Evolutionary conservation across 805 yeast genomes (phyloP), one percentile per base, ranked within the genome.

Genomic region (Candida lessepsii): DNA sequence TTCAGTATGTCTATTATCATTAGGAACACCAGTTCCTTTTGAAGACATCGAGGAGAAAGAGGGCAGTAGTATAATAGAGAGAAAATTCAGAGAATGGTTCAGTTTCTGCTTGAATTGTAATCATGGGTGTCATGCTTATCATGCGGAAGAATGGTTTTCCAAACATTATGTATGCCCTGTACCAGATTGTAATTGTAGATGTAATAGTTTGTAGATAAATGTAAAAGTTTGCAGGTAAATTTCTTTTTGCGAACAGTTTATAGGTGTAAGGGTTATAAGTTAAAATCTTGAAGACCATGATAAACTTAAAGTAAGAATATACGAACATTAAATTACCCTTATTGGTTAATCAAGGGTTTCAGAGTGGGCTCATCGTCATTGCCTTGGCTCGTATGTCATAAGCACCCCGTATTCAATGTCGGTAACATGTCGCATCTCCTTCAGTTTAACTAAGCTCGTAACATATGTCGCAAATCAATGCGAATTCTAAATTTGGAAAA

Each of bases 101-200:
- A 86, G 93, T 50, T 88, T 88, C 62, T 91, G 99, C 54, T 63
- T 91, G 48, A 78, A 82, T 24, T 91, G 99, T 57, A 87, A 85
- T 56, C 99, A 91, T 53, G 96, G 96, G 1, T 82, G 82, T 78
- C 99, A 91, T 63, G 89, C 96, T 0, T 89, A 85, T 3, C 99
- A 91, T 58, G 97, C 97, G 0, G 89, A 86, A 47, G 95, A 90
- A 53, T 91, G 99, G 99, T 91, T 91, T 58, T 75, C 83, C 18
- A 83, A 81, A 57, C 96, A 90, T 53, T 78, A 76, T 41, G 78
- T 86, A 1, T 91, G 99, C 54, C 97, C 99, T 0, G 96, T 91
- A 2, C 96, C 97, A 0, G 95, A 89, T 30, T 91, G 99, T 54
- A 70, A 73, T 29, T 91, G 99, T 54, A 70, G 78, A 36, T 91